Evolutionary conservation across 192 early-diverging fungal genomes (phyloP), one percentile per base, ranked within the genome.

Genomic region (Podila epicladia): DNA sequence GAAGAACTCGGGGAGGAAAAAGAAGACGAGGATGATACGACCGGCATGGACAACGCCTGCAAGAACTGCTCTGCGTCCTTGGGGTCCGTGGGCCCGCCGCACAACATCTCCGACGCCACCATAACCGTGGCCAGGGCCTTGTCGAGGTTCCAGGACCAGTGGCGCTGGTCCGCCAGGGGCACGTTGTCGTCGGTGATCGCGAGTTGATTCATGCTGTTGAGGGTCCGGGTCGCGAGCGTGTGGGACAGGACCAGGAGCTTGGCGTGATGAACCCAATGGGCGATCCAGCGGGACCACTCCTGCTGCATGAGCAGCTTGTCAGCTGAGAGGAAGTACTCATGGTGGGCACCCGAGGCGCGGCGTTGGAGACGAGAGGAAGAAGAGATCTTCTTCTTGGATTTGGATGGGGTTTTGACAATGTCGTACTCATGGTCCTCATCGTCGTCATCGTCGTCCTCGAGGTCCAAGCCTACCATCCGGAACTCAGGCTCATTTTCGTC

Each of bases 271-370:
- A 67, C 65, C 72, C 72, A 74, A 17, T 67, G 72, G 5, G 72
- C 72, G 55, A 75, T 67, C 74, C 67, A 69, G 38, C 74, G 74
- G n/a, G 74, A 75, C 67, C 67, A 75, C 64, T 75, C 74, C 24
- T 75, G 66, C 2, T 50, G 66, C 74, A 75, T 75, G 0, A 75
- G 67, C 3, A 63, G 28, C 29, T 75, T 75, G 45, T 75, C 74
- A 5, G 74, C 74, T 0, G 74, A 62, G 55, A 75, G 67, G 17
- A 65, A 69, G 31, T 37, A 62, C 31, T 69, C 65, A 9, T 28
- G 20, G 13, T 3, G 41, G 41, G 41, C 9, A 45, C 41, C 2
- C 2, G 41, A 2, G 11, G 41, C 41, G 41, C 41, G 41, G 41
- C 41, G 41, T 45, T 45, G 41, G 41, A 45, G 35, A 37, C 9